Evolutionary conservation across 331 rosid species (phyloP).

Genomic region (Malus hybrid): DNA sequence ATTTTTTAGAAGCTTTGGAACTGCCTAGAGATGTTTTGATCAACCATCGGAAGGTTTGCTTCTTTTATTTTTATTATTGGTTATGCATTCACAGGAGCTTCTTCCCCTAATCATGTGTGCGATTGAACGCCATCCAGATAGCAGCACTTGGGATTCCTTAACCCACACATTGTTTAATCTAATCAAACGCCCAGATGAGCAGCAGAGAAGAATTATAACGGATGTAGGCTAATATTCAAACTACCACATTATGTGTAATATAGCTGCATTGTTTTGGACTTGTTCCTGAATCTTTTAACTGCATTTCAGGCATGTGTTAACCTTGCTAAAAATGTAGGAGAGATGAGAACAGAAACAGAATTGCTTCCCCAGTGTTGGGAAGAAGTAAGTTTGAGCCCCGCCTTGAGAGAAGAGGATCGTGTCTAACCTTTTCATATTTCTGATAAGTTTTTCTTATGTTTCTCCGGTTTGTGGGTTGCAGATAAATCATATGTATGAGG

Average conservation of each 20-base stretch:
- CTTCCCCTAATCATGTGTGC: slow-evolving; percentile 98
- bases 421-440: slow-evolving; percentile 15
- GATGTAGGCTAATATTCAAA: slow-evolving; percentile 55
- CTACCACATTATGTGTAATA: slow-evolving; percentile 4
- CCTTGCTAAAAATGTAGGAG: slow-evolving; percentile 92
- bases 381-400: slow-evolving; percentile 46
- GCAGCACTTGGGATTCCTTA: slow-evolving; percentile 88
- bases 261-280: slow-evolving; percentile 3
- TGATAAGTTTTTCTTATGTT: slow-evolving; percentile 16
- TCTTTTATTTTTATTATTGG: slow-evolving; percentile 10
- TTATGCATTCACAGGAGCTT: slow-evolving; percentile 59
- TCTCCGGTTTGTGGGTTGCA: slow-evolving; percentile 25
- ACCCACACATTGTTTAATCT: slow-evolving; percentile 93
- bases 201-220: slow-evolving; percentile 87
- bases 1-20: background rate
- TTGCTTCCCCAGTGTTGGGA: slow-evolving; percentile 99
- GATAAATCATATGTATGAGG: slow-evolving; percentile 95
- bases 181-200: slow-evolving; percentile 96
- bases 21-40: slow-evolving; percentile 66
- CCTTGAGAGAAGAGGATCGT: background rate
- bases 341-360: slow-evolving; percentile 98
- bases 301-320: slow-evolving; percentile 77
- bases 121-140: slow-evolving; percentile 96
- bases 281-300: slow-evolving; percentile 14
- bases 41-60: slow-evolving; percentile 90